Percentiles rank a stretch among this genome's conserved stretches.
Evolutionary conservation across 164 flowering plant species (phyloP).

Genomic region (Sedum album): DNA sequence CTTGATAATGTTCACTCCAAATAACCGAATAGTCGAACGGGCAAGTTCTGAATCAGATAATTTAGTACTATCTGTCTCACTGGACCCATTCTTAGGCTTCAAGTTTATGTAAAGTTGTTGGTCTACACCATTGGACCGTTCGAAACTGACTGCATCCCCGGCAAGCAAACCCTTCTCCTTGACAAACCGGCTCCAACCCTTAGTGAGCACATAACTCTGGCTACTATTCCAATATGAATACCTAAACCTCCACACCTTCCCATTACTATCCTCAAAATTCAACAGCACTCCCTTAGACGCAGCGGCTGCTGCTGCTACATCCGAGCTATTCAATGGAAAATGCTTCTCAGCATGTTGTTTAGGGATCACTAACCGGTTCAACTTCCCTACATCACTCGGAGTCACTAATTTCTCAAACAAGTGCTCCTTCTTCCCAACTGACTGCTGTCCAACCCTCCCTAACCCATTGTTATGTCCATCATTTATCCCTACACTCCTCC

Average conservation of each 20-base stretch:
- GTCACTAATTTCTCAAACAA: not conserved
- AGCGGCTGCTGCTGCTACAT: not conserved
- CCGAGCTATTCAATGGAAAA: not conserved
- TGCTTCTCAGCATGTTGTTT: not conserved
- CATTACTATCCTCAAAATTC: not conserved
- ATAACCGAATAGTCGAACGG: not conserved
- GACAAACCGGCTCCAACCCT: conserved; percentile 1
- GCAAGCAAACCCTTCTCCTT: not conserved
- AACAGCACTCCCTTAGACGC: not conserved
- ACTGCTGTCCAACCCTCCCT: not conserved
- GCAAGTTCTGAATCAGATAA: not conserved
- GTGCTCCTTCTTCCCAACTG: not conserved
- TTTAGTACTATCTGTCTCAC: not conserved
- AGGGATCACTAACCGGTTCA: not conserved
- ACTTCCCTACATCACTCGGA: not conserved
- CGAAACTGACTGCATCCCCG: not conserved
- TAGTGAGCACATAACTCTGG: not conserved
- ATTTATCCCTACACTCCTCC: not conserved
- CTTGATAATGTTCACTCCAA: not conserved
- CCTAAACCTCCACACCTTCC: conserved; percentile 1
- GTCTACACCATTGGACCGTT: not conserved
- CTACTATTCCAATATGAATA: not conserved
- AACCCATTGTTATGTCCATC: not conserved
- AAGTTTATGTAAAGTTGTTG: not conserved
- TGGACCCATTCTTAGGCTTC: not conserved